Percentiles rank a stretch among this genome's conserved stretches.
Conservation (phyloP, 2,329 filamentous ascomycete species). For the Tolypocladium endophyticum region DNA sequence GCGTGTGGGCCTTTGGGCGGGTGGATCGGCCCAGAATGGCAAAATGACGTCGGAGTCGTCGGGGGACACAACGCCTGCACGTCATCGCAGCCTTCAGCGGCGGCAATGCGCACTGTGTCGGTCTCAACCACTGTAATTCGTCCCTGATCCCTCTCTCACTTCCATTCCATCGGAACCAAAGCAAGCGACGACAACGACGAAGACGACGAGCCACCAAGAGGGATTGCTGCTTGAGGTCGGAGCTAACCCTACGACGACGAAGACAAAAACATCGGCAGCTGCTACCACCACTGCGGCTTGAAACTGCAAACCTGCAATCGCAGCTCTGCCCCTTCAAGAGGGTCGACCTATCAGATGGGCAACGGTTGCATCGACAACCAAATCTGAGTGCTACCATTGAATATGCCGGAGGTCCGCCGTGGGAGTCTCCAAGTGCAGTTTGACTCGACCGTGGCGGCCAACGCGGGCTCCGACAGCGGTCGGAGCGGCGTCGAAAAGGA, state of each 20-base stretch:
- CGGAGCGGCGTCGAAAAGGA: not conserved
- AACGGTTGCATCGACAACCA: not conserved
- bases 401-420: constrained; percentile 19
- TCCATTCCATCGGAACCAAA: not conserved
- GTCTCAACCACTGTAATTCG: not conserved
- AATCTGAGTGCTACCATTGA: not conserved
- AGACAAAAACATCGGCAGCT: too few relatives aligned
- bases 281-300: not conserved
- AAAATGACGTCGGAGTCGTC: not conserved
- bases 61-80: not conserved
- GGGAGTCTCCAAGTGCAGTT: constrained; percentile 13
- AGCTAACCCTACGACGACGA: not conserved
- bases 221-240: not conserved
- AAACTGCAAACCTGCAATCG: not conserved
- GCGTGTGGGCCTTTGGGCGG: not conserved
- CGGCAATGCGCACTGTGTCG: not conserved
- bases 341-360: not conserved
- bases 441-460: constrained; percentile 8
- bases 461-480: not conserved
- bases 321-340: not conserved
- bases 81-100: not conserved
- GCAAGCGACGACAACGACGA: too few relatives aligned
- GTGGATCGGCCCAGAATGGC: too few relatives aligned
- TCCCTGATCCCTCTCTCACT: too few relatives aligned
- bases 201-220: not conserved